phyloP scores from a whole-genome alignment of 2,329 filamentous ascomycete species.

The Colletotrichum magnum region DNA sequence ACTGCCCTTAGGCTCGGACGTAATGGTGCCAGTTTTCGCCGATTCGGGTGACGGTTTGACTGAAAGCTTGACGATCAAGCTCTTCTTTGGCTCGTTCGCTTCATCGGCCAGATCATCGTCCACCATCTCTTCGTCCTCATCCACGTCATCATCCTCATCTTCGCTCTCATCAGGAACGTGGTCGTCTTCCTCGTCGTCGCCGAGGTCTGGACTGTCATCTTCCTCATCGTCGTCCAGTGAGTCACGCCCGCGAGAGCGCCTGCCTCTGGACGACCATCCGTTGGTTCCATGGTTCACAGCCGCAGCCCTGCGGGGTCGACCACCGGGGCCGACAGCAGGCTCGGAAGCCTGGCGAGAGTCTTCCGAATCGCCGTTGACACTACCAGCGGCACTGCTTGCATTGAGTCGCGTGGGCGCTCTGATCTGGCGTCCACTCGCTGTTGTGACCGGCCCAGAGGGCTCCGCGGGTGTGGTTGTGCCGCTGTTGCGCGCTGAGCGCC shows the following conservation, averaged over 20 bases:
- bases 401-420: conserved; percentile 77
- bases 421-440: conserved; percentile 90
- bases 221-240: conserved; percentile 72
- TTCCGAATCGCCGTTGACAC: conserved; percentile 61
- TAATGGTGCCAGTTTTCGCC: conserved; percentile 22
- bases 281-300: conserved; percentile 65
- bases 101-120: conserved; percentile 67
- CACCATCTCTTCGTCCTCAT: conserved; percentile 69
- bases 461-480: conserved; percentile 81
- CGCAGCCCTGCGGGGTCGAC: conserved; percentile 66
- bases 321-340: conserved; percentile 57
- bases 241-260: conserved; percentile 54
- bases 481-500: conserved; percentile 83
- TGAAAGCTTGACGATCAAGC: conserved; percentile 82
- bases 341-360: conserved; percentile 46
- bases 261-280: conserved; percentile 54
- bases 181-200: conserved; percentile 81
- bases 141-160: conserved; percentile 71
- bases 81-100: conserved; percentile 61
- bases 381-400: conserved; percentile 62
- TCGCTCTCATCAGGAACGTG: conserved; percentile 74
- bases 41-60: conserved; percentile 58
- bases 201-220: conserved; percentile 77
- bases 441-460: conserved; percentile 73
- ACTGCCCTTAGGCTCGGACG: conserved; percentile 21